Percentiles rank a stretch among this genome's conserved stretches.
phyloP scores from a whole-genome alignment of 306 rosid genomes.

The Myrica gale region DNA sequence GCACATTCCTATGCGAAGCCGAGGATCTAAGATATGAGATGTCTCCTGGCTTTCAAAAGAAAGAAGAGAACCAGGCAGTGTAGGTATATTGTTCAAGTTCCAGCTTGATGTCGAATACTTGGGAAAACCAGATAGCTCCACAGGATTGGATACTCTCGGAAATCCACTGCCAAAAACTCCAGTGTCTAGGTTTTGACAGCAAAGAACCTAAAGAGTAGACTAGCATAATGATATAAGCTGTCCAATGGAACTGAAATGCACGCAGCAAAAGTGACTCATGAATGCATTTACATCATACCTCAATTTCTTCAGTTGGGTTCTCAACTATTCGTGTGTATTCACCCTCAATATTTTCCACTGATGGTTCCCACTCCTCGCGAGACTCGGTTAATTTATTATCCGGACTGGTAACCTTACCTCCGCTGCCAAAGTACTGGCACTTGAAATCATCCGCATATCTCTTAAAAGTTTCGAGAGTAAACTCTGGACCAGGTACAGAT shows the following conservation, averaged over 20 bases:
- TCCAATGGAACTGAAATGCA: slow-evolving; percentile 19
- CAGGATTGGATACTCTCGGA: slow-evolving; percentile 41
- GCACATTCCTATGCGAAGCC: slow-evolving; percentile 73
- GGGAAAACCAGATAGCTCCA: slow-evolving; percentile 25
- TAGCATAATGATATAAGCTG: slow-evolving; percentile 31
- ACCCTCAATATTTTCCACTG: slow-evolving; percentile 74
- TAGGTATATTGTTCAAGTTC: slow-evolving; percentile 66
- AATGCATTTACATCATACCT: slow-evolving; percentile 46
- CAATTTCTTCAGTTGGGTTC: slow-evolving; percentile 77
- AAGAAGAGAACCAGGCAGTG: slow-evolving; percentile 69
- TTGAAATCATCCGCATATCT: slow-evolving; percentile 74
- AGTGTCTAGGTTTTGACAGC: slow-evolving; percentile 39
- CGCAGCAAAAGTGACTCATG: slow-evolving; percentile 22
- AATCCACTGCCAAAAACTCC: slow-evolving; percentile 64
- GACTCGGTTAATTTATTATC: slow-evolving; percentile 22
- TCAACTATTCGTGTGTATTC: slow-evolving; percentile 69
- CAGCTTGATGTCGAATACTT: slow-evolving; percentile 66
- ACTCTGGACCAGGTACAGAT: slow-evolving; percentile 53
- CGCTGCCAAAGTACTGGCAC: slow-evolving; percentile 52
- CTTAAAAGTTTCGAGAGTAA: slow-evolving; percentile 58
- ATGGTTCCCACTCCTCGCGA: slow-evolving; percentile 53
- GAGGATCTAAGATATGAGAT: slow-evolving; percentile 42
- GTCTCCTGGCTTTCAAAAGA: slow-evolving; percentile 66
- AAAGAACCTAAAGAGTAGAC: slow-evolving; percentile 57
- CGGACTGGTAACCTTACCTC: slow-evolving; percentile 33